Base-by-base conservation (phyloP, 164 flowering plant species). In the Piper longum region DNA sequence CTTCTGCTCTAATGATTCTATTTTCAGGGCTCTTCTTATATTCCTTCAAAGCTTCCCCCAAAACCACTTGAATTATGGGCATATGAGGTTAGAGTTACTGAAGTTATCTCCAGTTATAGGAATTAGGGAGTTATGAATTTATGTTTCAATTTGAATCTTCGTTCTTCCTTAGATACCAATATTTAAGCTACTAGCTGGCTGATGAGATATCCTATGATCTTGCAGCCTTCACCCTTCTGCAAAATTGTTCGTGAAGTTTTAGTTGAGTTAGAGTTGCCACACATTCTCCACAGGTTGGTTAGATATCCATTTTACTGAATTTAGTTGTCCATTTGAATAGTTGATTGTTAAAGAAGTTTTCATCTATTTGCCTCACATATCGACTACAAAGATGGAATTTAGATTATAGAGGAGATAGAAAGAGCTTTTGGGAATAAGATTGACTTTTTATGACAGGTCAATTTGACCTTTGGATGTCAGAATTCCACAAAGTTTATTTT, bases 161-260 rank as follows among this genome's bases (percentile, higher is more conserved):
- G 12, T 5, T 48, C 36, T 26, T 26, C 36, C 36, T 26, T 26
- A 26, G 36, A 26, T 26, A 26, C 36, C 36, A 26, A 26, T 26
- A 26, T 26, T 26, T 26, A 26, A 26, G 36, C 36, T 48, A 1
- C 52, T 48, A 48, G 12, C 14, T 48, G 52, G 52, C 52, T 6
- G 9, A 48, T 5, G 52, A 48, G 9, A 48, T 48, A 14, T 26
- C 36, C 36, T 51, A 16, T 56, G 16, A 17, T 64, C 13, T 54
- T 73, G 67, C 87, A 95, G 99, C 82, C 77, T 57, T 95, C 99
- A 16, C 99, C 97, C 59, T 95, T 95, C 64, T 95, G 96, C 86
- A 95, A 95, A 78, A 60, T 90, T 78, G 97, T 82, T 8, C 97
- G 97, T 43, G 99, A 95, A 81, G 83, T 78, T 52, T 82, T 95